Evolutionary conservation across 2,329 filamentous ascomycete species (phyloP).

Genomic region (Xylariaceae sp.): DNA sequence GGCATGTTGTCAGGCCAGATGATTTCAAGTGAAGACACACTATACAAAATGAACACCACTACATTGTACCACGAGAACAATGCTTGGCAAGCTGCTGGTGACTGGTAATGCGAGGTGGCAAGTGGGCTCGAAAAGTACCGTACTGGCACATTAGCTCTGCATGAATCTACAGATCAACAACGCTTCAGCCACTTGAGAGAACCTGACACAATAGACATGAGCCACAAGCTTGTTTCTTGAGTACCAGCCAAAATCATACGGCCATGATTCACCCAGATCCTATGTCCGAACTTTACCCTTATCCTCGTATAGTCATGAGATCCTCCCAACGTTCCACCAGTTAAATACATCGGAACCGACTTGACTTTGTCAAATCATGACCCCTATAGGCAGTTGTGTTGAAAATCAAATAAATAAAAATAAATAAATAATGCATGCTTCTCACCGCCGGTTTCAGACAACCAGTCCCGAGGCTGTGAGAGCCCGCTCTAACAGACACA

Average conservation of each 20-base stretch:
- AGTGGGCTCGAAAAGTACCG: slow-evolving; percentile 34
- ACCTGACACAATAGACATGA: slow-evolving; percentile 12
- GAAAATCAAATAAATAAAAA: slow-evolving; percentile 25
- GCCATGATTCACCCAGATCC: not conserved
- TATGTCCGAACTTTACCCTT: slow-evolving; percentile 1
- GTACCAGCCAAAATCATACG: slow-evolving; percentile 13
- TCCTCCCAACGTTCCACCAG: slow-evolving; percentile 16
- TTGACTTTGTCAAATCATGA: slow-evolving; percentile 15
- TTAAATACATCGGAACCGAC: slow-evolving; percentile 32
- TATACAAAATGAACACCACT: slow-evolving; percentile 8
- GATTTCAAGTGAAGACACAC: slow-evolving; percentile 9
- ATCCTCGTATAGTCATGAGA: slow-evolving; percentile 3
- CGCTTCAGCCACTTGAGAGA: slow-evolving; percentile 6
- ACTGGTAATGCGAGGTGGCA: slow-evolving; percentile 31
- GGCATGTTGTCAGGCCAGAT: slow-evolving; percentile 5
- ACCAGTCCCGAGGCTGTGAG: slow-evolving; percentile 25
- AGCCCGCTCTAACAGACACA: slow-evolving; percentile 31
- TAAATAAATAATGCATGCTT: slow-evolving; percentile 18
- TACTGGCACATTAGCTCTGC: slow-evolving; percentile 37
- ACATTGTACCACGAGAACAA: slow-evolving; percentile 26
- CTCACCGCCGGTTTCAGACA: slow-evolving; percentile 39
- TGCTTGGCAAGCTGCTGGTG: slow-evolving; percentile 34
- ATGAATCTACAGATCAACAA: slow-evolving; percentile 35
- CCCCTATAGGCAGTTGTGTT: slow-evolving; percentile 27
- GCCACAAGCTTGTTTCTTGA: slow-evolving; percentile 25